Base-by-base conservation (phyloP, 768 basidiomycete genomes). In the Gymnopilus dilepis region DNA sequence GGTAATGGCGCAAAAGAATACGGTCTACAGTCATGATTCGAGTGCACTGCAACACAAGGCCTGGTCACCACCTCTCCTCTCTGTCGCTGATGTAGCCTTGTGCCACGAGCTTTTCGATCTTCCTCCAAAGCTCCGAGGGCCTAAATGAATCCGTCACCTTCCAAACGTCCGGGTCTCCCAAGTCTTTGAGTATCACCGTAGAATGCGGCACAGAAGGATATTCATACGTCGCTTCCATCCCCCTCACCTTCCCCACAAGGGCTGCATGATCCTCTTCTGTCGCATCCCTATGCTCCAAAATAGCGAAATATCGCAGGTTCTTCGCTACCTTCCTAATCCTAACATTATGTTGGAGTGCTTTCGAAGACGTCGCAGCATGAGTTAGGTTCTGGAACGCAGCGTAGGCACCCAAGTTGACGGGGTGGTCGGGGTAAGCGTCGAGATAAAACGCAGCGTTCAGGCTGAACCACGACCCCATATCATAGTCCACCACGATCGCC, bases 41-140 rank as follows among this genome's bases (percentile, higher is more conserved):
- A n/a, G n/a, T n/a, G n/a, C n/a, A n/a, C n/a, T n/a, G n/a, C n/a
- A 37, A 37, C 34, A 37, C 15, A 2, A 15, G 15, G 34, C 34
- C 15, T 37, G 15, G 11, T 37, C 34, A 50, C 47, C 47, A 45
- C 21, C 43, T 19, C 19, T 70, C 64, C 17, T 65, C 67, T 22
- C 62, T 33, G 22, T 68, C 70, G 9, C 64, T 64, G 37, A 67
- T 67, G 31, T 45, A 64, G 8, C 65, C 63, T 8, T 61, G 62
- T 11, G 40, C 57, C 13, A 67, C 66, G 19, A 72, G 50, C n/a
- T 59, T 62, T 52, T 71, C 70, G 9, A 69, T 61, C 6, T 22
- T 58, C 11, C 61, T 66, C 72, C 71, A 73, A 41, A 73, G 72
- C 1, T 43, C 63, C 24, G 50, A 51, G 5, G 52, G 43, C 6